Base-by-base conservation (phyloP, 2,329 filamentous ascomycete species). In the Sclerotinia trifoliorum region DNA sequence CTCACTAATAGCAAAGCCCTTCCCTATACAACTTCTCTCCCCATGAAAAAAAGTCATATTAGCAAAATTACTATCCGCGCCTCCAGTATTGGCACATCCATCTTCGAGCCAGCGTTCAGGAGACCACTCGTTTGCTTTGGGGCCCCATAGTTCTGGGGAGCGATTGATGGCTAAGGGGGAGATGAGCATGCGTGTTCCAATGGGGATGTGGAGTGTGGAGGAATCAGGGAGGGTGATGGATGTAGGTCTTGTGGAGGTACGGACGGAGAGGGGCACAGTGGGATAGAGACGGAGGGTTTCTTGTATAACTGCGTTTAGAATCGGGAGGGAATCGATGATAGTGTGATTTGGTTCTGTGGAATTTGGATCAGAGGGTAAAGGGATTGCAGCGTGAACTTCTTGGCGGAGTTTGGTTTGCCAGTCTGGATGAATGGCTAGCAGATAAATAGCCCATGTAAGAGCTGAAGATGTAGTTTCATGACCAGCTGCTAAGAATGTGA, bases 41-140 rank as follows among this genome's bases (percentile, higher is more conserved):
- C 93, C 94, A 76, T 96, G 92, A 68, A 96, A 78, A 79, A 97
- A 97, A 0, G 92, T 94, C 80, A 94, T 77, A 75, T 90, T 89
- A 0, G 89, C 85, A 76, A 90, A 96, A 78, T 94, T 95, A 73
- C 85, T 91, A 15, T 83, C 82, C 2, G 91, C 89, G 13, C 91
- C 90, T 6, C 92, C 92, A 42, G 85, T 86, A 63, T 75, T 76
- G 10, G 35, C 32, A 44, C 63, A 54, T 3, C 60, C 66, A 13
- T 64, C 61, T n/a, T 71, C 71, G 3, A 75, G 83, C 84, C 84
- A 88, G 2, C 86, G 79, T 51, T 87, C 86, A 0, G 88, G 87
- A 21, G 85, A 83, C 80, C 90, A 90, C 19, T 83, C 78, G 10
- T 80, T 77, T 0, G 88, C 86, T 67, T 88, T 85, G 0, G 80